Percentiles rank a stretch among this genome's conserved stretches.
Evolutionary conservation across 1,139 yeast genomes (phyloP).

Genomic region (Hyphopichia fennica): DNA sequence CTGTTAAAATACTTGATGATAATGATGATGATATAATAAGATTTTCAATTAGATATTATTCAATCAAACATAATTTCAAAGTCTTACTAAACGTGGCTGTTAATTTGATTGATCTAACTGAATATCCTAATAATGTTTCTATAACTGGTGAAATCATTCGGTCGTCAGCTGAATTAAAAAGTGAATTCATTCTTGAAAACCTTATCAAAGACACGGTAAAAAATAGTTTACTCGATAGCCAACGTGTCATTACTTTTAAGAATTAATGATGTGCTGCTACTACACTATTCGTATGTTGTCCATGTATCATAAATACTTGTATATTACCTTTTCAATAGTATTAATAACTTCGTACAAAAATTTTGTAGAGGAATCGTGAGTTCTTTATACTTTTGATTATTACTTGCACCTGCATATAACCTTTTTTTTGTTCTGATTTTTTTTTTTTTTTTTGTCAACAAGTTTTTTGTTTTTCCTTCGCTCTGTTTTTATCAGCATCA

Average conservation of each 20-base stretch:
- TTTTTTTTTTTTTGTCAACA: constrained; percentile 1
- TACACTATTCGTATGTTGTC: too few species aligned
- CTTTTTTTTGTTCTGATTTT: neutral
- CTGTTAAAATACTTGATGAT: constrained; percentile 15
- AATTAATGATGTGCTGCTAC: neutral
- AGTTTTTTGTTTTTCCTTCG: neutral
- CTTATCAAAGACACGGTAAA: neutral
- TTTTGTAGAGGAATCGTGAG: too few species aligned
- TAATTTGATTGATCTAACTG: neutral
- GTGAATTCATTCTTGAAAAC: neutral
- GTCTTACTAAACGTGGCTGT: neutral
- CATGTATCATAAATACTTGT: neutral
- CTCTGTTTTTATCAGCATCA: neutral
- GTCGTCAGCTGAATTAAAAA: neutral
- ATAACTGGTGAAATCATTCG: neutral
- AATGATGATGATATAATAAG: constrained; percentile 5
- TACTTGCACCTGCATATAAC: neutral
- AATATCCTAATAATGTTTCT: neutral
- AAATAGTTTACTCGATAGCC: neutral
- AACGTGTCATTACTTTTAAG: neutral
- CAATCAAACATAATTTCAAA: neutral
- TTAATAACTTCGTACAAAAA: too few species aligned
- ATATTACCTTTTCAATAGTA: neutral
- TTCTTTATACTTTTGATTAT: neutral
- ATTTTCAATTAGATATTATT: constrained; percentile 11